Conservation (phyloP, 2,329 filamentous ascomycete species). For the Botryotinia calthae region DNA sequence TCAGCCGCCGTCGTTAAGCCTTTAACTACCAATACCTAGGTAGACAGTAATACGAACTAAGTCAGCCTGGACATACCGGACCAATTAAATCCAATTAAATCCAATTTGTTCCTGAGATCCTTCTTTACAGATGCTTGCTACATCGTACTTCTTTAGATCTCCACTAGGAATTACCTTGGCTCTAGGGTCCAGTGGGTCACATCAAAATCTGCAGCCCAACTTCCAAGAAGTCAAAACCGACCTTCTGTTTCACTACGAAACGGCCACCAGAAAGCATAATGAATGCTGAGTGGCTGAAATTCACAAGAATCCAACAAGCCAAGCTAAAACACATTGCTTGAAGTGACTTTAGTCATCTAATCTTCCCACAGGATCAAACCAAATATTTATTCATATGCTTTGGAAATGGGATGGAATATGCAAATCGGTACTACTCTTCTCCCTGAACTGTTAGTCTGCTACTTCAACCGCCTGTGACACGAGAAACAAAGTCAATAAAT, state of each 20-base stretch:
- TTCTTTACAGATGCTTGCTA: neutral
- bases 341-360: constrained; percentile 14
- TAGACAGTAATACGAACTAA: neutral
- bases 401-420: constrained; percentile 14
- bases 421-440: neutral
- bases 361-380: constrained; percentile 19
- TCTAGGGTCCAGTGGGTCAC: neutral
- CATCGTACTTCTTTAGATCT: constrained; percentile 8
- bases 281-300: neutral
- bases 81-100: constrained; percentile 13
- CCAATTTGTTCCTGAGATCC: neutral
- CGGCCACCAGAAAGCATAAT: neutral
- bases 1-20: constrained; percentile 4
- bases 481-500: constrained; percentile 2
- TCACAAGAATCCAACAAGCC: neutral
- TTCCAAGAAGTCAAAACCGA: neutral
- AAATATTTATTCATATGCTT: neutral
- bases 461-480: neutral
- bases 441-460: neutral
- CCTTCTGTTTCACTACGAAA: constrained; percentile 14
- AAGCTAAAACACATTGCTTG: neutral
- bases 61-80: neutral
- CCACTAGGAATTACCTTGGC: neutral
- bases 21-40: neutral
- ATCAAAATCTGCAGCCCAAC: constrained; percentile 9